phyloP scores from a whole-genome alignment of 2,329 filamentous ascomycete species.

The Hypocreales sp. region DNA sequence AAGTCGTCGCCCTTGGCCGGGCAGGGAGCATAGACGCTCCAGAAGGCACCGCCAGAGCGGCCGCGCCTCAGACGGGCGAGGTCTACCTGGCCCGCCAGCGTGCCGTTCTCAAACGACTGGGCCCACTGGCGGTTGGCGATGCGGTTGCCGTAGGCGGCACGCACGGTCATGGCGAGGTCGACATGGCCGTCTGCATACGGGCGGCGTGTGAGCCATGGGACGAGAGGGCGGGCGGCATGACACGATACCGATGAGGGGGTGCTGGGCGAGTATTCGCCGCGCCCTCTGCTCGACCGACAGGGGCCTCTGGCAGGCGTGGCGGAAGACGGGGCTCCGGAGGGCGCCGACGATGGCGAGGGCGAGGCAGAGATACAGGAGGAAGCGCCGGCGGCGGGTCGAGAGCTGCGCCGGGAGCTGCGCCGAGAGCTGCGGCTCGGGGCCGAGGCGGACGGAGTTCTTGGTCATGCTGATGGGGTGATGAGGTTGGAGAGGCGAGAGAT shows the following conservation, averaged over 20 bases:
- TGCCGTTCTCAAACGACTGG: conserved; percentile 57
- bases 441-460: no score
- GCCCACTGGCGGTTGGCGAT: conserved; percentile 64
- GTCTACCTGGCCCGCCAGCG: conserved; percentile 58
- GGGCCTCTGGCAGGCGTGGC: conserved; percentile 11
- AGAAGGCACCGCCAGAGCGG: conserved; percentile 73
- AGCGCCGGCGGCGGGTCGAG: no score
- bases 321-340: no score
- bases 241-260: conserved; percentile 38
- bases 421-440: no score
- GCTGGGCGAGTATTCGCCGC: conserved; percentile 25
- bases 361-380: no score
- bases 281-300: conserved; percentile 28
- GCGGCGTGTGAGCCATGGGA: not conserved
- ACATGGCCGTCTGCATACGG: conserved; percentile 62
- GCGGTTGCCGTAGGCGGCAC: conserved; percentile 53
- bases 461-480: no score
- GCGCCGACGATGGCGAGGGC: no score
- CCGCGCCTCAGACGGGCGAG: conserved; percentile 59
- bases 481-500: no score
- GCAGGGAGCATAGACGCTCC: conserved; percentile 74
- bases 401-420: no score
- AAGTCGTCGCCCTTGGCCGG: conserved; percentile 59
- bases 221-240: not conserved
- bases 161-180: conserved; percentile 65